A percentile compares a stretch with the other conserved stretches of the same genome.
phyloP scores from a whole-genome alignment of 192 early-diverging fungal species.

The Phycomyces nitens region DNA sequence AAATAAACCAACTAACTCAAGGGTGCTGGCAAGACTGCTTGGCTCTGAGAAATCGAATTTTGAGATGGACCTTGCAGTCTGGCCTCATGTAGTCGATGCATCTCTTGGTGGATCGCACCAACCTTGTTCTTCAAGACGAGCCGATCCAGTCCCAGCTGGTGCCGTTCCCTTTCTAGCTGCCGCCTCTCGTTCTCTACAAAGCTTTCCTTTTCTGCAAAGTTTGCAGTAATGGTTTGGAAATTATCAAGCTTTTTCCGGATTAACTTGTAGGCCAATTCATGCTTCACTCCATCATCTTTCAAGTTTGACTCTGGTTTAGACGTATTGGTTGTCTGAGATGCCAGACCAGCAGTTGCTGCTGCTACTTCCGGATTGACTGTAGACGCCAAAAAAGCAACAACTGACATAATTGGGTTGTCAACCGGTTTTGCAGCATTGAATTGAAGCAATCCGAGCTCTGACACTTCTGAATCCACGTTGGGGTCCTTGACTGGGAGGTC shows the following conservation, averaged over 20 bases:
- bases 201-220: constrained; percentile 87
- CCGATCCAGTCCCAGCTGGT: constrained; percentile 58
- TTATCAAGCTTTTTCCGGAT: constrained; percentile 82
- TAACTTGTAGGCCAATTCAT: constrained; percentile 61
- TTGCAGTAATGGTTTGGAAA: constrained; percentile 80
- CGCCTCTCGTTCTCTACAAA: constrained; percentile 79
- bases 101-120: constrained; percentile 1
- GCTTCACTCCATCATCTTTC: constrained; percentile 78
- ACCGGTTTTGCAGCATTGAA: constrained; percentile 65
- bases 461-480: constrained; percentile 51
- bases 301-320: constrained; percentile 67
- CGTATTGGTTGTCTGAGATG: constrained; percentile 59
- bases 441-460: constrained; percentile 63
- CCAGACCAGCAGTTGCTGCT: constrained; percentile 66
- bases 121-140: constrained; percentile 19
- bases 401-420: constrained; percentile 87
- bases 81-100: not conserved
- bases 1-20: too few relatives aligned
- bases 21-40: too few relatives aligned
- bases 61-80: not conserved
- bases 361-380: constrained; percentile 87
- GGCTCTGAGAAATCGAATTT: not conserved
- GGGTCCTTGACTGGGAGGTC: constrained; percentile 90
- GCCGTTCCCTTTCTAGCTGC: constrained; percentile 71
- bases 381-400: constrained; percentile 89